These are phyloP conservation scores for Grammothele lineata DNA, from an alignment of 768 basidiomycete species.

Conservation along the genomic window DNA sequence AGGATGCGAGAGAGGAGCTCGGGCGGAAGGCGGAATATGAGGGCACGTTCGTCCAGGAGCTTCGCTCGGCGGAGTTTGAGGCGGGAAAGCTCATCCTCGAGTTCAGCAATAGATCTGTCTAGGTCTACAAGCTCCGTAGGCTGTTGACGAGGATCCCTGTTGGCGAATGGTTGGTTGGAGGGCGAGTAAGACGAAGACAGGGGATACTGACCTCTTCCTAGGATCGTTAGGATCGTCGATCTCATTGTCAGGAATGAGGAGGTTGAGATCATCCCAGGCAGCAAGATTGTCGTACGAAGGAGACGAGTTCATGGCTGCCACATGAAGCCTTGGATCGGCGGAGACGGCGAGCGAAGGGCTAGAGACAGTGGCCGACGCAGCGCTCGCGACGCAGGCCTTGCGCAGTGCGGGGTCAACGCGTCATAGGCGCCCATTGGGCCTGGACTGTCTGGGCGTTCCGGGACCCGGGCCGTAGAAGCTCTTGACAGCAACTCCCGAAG, in stretches of 20 bases:
- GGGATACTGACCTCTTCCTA: constrained; percentile 1
- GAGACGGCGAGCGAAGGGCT: background rate
- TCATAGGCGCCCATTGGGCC: no score
- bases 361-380: no score
- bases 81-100: constrained; percentile 20
- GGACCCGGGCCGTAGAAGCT: no score
- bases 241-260: background rate
- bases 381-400: no score
- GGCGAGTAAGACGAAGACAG: background rate
- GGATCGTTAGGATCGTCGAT: constrained; percentile 5
- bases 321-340: background rate
- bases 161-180: background rate
- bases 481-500: no score
- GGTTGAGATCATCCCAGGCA: constrained; percentile 10
- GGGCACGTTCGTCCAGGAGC: constrained; percentile 22
- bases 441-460: no score
- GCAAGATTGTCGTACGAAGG: constrained; percentile 21
- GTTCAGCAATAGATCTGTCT: constrained; percentile 21
- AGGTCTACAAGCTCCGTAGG: constrained; percentile 22
- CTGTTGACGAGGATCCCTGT: constrained; percentile 23
- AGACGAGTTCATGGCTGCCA: constrained; percentile 1
- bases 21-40: constrained; percentile 24
- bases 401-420: no score
- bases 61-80: constrained; percentile 20
- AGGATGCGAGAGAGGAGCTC: constrained; percentile 29